Base-by-base conservation (phyloP, 805 yeast genomes). In the Saccharomycodes ludwigii region DNA sequence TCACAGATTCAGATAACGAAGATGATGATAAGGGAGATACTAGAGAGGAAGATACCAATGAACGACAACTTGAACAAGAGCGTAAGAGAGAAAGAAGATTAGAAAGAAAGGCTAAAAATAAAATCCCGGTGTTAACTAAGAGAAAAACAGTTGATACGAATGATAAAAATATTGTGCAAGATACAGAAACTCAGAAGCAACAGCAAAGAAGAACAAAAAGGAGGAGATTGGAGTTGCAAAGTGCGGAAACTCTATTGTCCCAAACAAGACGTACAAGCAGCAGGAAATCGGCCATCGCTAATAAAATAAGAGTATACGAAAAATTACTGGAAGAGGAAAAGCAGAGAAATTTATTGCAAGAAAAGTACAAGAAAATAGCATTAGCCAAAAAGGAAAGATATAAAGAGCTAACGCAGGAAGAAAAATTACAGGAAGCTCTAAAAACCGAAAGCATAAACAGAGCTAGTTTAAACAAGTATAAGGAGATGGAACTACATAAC, bases 401-500 rank as follows among this genome's bases (percentile, higher is more conserved):
- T 28, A 61, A 59, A 3, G 63, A 62, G 19, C 33, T 61, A 35
- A 61, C 66, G 2, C 66, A 64, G 35, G 64, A 59, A 24, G 73
- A 58, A 38, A 48, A 62, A 37, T 34, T 63, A 27, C 76, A 68
- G n/a, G 91, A 84, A 50, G 97, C 98, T 1, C 61, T 75, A 28
- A 79, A 76, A 43, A 91, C 96, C 0, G 98, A 91, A 54, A 66
- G 68, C 48, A 66, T 69, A 27, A 91, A 91, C 52, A 59, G 73
- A 2, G 61, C 71, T 18, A 79, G 95, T 3, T 60, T 91, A 41
- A 73, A 79, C 39, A 64, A 69, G 44, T 91, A 81, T 48, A 72
- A 77, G 44, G 93, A 86, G 44, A 88, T 82, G 48, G 98, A 91
- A 50, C 60, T 78, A 25, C 76, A 73, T 29, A 76, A 83, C 45